These are phyloP conservation scores for Kondoa malvinella DNA, from an alignment of 768 basidiomycete genomes.

Conservation along the genomic window DNA sequence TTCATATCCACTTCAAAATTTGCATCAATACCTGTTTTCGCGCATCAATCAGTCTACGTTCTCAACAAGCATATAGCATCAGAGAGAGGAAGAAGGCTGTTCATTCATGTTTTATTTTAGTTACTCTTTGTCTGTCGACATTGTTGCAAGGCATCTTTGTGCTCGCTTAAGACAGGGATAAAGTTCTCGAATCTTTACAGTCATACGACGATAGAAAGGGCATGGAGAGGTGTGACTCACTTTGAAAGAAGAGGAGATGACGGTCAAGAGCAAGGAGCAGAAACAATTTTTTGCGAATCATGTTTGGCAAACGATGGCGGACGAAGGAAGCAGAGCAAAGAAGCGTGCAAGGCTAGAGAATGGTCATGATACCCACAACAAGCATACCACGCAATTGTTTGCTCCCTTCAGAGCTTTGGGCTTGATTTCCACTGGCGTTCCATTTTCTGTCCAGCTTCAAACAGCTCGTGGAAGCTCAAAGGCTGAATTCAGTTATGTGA, in stretches of 20 bases:
- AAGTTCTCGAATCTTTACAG: not conserved
- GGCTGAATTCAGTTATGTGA: constrained; percentile 65
- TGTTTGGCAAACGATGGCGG: not conserved
- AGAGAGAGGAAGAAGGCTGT: too few relatives aligned
- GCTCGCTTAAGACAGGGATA: not conserved
- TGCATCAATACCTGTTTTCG: too few relatives aligned
- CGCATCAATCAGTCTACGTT: too few relatives aligned
- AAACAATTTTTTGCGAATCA: not conserved
- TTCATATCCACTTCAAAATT: too few relatives aligned
- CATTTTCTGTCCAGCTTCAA: constrained; percentile 70
- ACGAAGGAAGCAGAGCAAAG: not conserved
- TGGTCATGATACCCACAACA: not conserved
- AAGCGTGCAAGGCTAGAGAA: not conserved
- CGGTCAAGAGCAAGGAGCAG: not conserved
- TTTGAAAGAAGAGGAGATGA: not conserved
- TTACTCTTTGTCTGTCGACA: not conserved
- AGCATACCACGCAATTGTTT: constrained; percentile 39
- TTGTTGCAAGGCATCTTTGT: not conserved
- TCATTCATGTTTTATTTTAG: not conserved
- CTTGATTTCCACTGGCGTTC: constrained; percentile 73
- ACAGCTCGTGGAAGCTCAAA: constrained; percentile 68
- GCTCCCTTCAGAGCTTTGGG: constrained; percentile 93
- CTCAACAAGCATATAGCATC: too few relatives aligned
- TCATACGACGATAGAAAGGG: not conserved
- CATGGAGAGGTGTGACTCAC: too few relatives aligned